Base-by-base conservation (phyloP, 306 rosid species). In the Ormosia semicastrata region DNA sequence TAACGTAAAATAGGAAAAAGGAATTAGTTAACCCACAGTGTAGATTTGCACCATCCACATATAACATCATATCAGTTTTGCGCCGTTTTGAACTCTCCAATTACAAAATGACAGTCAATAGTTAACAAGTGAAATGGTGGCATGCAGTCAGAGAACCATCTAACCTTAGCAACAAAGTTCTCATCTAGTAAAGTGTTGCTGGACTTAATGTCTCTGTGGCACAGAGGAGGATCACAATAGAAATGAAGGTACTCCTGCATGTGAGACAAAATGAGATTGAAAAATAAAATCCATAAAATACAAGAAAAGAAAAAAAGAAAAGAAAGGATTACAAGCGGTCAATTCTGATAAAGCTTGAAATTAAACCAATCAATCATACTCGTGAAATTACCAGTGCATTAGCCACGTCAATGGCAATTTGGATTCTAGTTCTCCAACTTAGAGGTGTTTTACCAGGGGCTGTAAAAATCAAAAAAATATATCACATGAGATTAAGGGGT, bases 221-320 rank as follows among this genome's bases (percentile, higher is more conserved):
- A 95, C 66, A 95, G 83, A 74, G 99, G 97, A 84, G 99, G 99
- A 85, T 95, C 94, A 40, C 99, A 95, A 78, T 95, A 95, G 81
- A 89, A 95, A 85, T 95, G 99, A 69, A 95, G 99, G 88, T 96
- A 95, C 86, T 95, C 99, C 99, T 95, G 94, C 91, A 79, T 53
- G 85, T 39, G 63, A 73, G 76, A 70, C 73, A 77, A 83, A 65
- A 80, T 41, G 36, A 56, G 72, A 75, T 73, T 12, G 8, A 77
- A 69, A 67, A 74, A 50, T 53, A 40, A 77, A 44, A 60, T 54
- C 46, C 17, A 71, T 39, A 50, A 10, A 73, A 8, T 37, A 17
- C 49, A 12, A 39, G 11, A 69, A 8, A 12, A 40, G 41, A 13
- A 33, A 18, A 18, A 49, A 9, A 18, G 33, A 49, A 49, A 49